A percentile compares a stretch with the other conserved stretches of the same genome.
Evolutionary conservation across 768 basidiomycete genomes (phyloP).

Genomic region (Macrolepiota albuminosa): DNA sequence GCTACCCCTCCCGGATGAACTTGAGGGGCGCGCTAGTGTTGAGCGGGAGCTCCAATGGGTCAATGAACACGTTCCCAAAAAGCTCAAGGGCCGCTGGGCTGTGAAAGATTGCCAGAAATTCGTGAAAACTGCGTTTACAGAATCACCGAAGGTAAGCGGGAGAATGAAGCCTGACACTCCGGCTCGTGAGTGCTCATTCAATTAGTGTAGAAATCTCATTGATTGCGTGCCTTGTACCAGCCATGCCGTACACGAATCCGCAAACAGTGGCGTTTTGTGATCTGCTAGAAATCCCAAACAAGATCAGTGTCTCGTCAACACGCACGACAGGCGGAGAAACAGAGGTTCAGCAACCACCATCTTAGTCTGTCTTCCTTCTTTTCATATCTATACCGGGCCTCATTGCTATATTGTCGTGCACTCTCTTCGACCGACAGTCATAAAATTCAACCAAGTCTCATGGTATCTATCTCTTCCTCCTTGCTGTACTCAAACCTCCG

Average conservation of each 20-base stretch:
- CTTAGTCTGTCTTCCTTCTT: background rate
- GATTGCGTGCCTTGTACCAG: slow-evolving; percentile 31
- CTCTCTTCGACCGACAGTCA: background rate
- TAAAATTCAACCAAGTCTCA: background rate
- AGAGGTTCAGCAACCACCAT: background rate
- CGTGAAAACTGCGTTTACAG: slow-evolving; percentile 50
- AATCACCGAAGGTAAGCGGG: slow-evolving; percentile 28
- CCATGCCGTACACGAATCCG: slow-evolving; percentile 77
- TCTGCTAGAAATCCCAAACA: slow-evolving; percentile 78
- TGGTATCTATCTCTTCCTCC: background rate
- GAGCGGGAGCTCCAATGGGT: slow-evolving; percentile 66
- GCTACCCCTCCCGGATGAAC: slow-evolving; percentile 54
- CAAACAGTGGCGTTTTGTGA: slow-evolving; percentile 85
- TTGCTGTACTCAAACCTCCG: background rate
- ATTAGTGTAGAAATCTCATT: slow-evolving; percentile 21
- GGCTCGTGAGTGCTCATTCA: slow-evolving; percentile 30
- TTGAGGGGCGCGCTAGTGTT: slow-evolving; percentile 48
- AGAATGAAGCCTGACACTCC: slow-evolving; percentile 6
- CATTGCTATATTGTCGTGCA: background rate
- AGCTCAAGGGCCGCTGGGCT: slow-evolving; percentile 27
- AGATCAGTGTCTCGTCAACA: slow-evolving; percentile 28
- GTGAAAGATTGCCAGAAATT: slow-evolving; percentile 65
- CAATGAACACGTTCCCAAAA: slow-evolving; percentile 42
- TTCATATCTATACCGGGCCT: background rate
- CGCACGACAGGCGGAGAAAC: background rate